These are phyloP conservation scores for Kodamaea suecica DNA, from an alignment of 1,139 yeast species.

Conservation along the genomic window DNA sequence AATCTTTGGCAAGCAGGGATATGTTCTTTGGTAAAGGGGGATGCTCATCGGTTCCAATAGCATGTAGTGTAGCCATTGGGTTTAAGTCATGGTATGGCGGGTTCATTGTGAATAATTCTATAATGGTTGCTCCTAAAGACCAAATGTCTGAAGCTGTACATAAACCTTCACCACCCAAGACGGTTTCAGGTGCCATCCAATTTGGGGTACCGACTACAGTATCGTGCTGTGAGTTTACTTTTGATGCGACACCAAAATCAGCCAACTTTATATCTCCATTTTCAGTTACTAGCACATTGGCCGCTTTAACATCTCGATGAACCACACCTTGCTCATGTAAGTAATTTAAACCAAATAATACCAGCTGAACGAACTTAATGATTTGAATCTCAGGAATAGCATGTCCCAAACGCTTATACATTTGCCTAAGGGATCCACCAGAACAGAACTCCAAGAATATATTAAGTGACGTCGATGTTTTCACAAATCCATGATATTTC, in stretches of 20 bases:
- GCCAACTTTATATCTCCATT: constrained; percentile 65
- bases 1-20: constrained; percentile 56
- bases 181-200: constrained; percentile 88
- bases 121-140: constrained; percentile 94
- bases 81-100: constrained; percentile 86
- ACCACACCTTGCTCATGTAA: constrained; percentile 71
- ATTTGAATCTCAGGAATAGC: constrained; percentile 62
- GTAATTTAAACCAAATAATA: constrained; percentile 67
- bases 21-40: constrained; percentile 72
- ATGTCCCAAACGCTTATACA: constrained; percentile 54
- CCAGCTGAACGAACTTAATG: constrained; percentile 61
- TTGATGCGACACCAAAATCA: constrained; percentile 77
- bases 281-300: constrained; percentile 63
- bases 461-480: constrained; percentile 61
- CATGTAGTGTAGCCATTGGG: constrained; percentile 88
- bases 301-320: constrained; percentile 78
- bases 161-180: constrained; percentile 74
- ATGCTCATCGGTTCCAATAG: constrained; percentile 81
- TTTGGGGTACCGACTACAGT: constrained; percentile 69
- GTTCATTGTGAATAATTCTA: constrained; percentile 78
- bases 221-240: constrained; percentile 40
- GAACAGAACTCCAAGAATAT: constrained; percentile 76
- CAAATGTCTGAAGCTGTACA: constrained; percentile 85
- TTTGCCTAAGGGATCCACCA: constrained; percentile 77
- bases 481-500: constrained; percentile 83